These are phyloP conservation scores for Colletotrichum simmondsii DNA, from an alignment of 2,329 filamentous ascomycete species.

Conservation along the genomic window DNA sequence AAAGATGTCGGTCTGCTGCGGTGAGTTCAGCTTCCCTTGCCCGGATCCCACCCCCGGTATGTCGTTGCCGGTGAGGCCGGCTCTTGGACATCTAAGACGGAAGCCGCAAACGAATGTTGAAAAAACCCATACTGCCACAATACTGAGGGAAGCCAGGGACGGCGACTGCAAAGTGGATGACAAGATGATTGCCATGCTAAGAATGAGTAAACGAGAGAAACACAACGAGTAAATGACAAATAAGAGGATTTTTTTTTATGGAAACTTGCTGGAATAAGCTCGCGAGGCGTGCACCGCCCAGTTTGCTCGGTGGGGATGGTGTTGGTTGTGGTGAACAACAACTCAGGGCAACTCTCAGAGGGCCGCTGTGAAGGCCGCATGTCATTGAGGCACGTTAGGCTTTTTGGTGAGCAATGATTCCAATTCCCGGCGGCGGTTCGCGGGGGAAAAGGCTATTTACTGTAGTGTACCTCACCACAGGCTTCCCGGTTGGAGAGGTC, in stretches of 20 bases:
- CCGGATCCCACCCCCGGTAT: not conserved
- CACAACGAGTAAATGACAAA: not conserved
- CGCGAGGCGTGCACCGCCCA: conserved; percentile 1
- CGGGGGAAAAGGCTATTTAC: not conserved
- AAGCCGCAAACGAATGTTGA: not conserved
- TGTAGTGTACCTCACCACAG: no score
- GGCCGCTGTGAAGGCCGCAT: no score
- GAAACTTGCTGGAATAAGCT: not conserved
- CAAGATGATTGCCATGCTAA: not conserved
- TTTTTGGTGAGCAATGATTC: not conserved
- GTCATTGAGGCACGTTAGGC: not conserved
- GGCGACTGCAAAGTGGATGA: not conserved
- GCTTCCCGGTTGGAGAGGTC: not conserved
- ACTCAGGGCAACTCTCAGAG: no score
- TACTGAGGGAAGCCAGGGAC: not conserved
- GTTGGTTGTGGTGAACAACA: not conserved
- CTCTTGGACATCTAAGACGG: not conserved
- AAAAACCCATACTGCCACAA: not conserved
- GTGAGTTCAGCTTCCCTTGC: not conserved
- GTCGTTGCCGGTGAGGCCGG: not conserved
- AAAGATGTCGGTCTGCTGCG: not conserved
- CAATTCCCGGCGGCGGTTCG: not conserved
- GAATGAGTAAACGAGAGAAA: not conserved
- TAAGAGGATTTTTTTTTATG: not conserved
- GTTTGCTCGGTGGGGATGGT: not conserved